Evolutionary conservation across 106 monocot species (phyloP), one percentile per base, ranked within the genome.

Genomic region (Agapanthus africanus): DNA sequence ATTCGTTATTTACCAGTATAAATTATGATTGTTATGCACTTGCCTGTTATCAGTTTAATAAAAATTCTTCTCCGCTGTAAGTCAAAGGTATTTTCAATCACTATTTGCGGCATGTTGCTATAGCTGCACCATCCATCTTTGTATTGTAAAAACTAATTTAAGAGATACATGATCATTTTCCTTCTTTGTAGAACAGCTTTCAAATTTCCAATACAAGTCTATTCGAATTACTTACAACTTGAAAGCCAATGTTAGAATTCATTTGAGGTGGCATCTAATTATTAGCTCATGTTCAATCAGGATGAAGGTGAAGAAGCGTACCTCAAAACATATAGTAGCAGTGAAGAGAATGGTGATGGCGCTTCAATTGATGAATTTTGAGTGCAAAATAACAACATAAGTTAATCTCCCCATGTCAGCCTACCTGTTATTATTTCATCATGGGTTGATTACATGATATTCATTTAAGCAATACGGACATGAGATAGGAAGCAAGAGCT

Each of bases 281-380:
- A 4, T 37, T 77, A 6, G 76, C 28, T 16, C 10, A n/a, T 37
- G 15, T 23, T 31, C 51, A 52, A 35, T 10, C 36, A 93, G 93
- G 93, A 89, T 39, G 93, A 93, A 71, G 93, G 89, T 10, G 93
- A 93, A 61, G 93, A 93, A 67, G 93, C 93, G 37, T 93, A 89
- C 50, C 86, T 93, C 63, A 47, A 73, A 72, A 93, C 86, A 34
- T 93, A 89, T 35, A 26, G 62, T 50, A 66, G 77, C 33, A 56
- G 52, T 21, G 75, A 68, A 63, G 84, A 85, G 14, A 69, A 71
- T 32, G 73, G 28, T 15, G 74, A 75, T 32, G 39, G 9, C 64
- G 66, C 22, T 65, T 25, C 32, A 37, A 11, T 21, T 7, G 68
- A 49, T 37, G 68, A 21, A 50, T 10, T 68, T 21, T 50, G 49